Base-by-base conservation (phyloP, 192 early-diverging fungal species). In the Mortierella hygrophila region DNA sequence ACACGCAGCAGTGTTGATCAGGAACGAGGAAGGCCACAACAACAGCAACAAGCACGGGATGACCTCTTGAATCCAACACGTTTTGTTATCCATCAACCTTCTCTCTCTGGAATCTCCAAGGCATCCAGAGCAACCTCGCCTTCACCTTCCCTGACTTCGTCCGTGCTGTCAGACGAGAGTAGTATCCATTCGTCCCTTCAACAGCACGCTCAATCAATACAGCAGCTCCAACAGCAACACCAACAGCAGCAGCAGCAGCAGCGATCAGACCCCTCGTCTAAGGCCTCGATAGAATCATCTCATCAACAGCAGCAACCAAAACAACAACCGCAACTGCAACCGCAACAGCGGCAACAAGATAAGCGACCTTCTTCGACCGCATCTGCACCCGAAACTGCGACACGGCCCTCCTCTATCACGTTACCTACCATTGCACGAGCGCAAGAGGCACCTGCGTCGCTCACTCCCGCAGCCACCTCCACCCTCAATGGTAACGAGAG, bases 71-170 rank as follows among this genome's bases (percentile, higher is more conserved):
- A 26, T 42, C 83, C 83, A 29, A 75, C 83, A 9, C 79, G 76
- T 18, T 85, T 65, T 52, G 74, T 85, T 16, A 85, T 85, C 18
- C 69, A 70, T 21, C 78, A 71, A n/a, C 83, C 83, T 3, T 79
- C 82, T 4, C n/a, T 75, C 13, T 52, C 82, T 7, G 72, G 26
- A 29, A 35, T 78, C n/a, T 75, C 82, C 4, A 74, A 68, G 40
- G 44, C 73, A 7, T 80, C 78, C 6, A 47, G 73, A 35, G 74
- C 78, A 20, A 77, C 78, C 21, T 80, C 83, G 21, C 82, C 82
- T 13, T 79, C 82, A 9, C 77, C 82, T 16, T 84, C 82, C 1
- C 21, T 70, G 49, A 46, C 83, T 11, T 85, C 83, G 1, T 85
- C 83, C 15, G 52, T 80, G 6, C 40, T 77, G 11, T 85, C 83